Percentiles rank a stretch among this genome's conserved stretches.
Evolutionary conservation across 805 yeast genomes (phyloP).

Genomic region (baker's yeast (Saccharomyces cerevisiae)): DNA sequence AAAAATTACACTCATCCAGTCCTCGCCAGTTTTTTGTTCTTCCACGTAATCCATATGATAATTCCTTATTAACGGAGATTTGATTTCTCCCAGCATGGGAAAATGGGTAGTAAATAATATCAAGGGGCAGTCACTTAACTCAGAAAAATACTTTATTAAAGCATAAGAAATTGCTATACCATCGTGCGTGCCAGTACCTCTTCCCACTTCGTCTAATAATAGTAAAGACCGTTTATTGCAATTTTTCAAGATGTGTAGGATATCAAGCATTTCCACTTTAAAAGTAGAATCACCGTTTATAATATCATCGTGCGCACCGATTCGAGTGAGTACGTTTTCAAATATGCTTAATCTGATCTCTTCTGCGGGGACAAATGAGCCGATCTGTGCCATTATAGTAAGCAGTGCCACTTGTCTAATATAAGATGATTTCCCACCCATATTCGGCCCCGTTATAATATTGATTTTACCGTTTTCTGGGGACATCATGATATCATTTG

Average conservation of each 20-base stretch:
- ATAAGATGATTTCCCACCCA: slow-evolving; percentile 58
- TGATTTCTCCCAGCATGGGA: slow-evolving; percentile 53
- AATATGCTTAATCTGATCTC: slow-evolving; percentile 56
- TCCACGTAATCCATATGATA: slow-evolving; percentile 65
- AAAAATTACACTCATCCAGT: slow-evolving; percentile 39
- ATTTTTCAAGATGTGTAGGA: slow-evolving; percentile 74
- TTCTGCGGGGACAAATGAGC: slow-evolving; percentile 44
- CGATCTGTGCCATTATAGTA: slow-evolving; percentile 49
- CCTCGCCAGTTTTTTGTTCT: slow-evolving; percentile 30
- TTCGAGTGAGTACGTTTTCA: slow-evolving; percentile 50
- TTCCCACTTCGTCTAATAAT: slow-evolving; percentile 89
- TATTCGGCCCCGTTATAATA: slow-evolving; percentile 57
- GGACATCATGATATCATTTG: slow-evolving; percentile 54
- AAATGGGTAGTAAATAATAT: slow-evolving; percentile 81
- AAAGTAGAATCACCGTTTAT: slow-evolving; percentile 74
- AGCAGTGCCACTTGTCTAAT: slow-evolving; percentile 44
- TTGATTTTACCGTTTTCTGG: slow-evolving; percentile 42
- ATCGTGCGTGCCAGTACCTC: slow-evolving; percentile 79
- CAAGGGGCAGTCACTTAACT: slow-evolving; percentile 38
- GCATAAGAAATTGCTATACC: slow-evolving; percentile 79
- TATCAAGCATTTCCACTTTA: slow-evolving; percentile 93
- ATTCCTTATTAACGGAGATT: slow-evolving; percentile 40
- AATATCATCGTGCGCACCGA: slow-evolving; percentile 80
- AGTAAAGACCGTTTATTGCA: slow-evolving; percentile 75
- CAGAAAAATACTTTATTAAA: slow-evolving; percentile 51